Conservation (phyloP, 306 rosid genomes). For the Canavalia ensiformis region DNA sequence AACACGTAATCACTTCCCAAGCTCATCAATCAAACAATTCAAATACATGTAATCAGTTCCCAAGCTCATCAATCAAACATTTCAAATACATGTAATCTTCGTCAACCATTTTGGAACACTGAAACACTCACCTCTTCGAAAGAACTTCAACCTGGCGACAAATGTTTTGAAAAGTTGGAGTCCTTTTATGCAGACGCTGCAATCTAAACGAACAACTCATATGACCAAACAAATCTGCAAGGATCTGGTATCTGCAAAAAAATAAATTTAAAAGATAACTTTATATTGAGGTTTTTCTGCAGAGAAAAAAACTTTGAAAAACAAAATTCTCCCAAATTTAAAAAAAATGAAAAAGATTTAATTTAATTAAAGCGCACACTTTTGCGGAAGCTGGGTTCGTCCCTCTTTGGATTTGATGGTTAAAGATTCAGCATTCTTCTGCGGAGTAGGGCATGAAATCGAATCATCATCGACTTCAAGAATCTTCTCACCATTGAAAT, state of each 20-base stretch:
- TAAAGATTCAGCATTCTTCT: constrained; percentile 58
- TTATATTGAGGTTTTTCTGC: background rate
- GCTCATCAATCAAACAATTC: constrained; percentile 10
- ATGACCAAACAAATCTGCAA: constrained; percentile 59
- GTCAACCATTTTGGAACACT: background rate
- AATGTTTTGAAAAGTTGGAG: constrained; percentile 65
- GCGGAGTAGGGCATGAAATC: constrained; percentile 65
- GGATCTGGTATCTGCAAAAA: constrained; percentile 52
- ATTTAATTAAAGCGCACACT: constrained; percentile 53
- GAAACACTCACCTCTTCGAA: constrained; percentile 57
- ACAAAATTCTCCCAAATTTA: background rate
- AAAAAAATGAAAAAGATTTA: background rate
- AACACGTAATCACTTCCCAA: constrained; percentile 30
- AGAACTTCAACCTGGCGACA: constrained; percentile 66
- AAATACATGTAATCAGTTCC: background rate
- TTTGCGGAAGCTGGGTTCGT: constrained; percentile 51
- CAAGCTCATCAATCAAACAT: constrained; percentile 12
- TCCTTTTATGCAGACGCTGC: constrained; percentile 59
- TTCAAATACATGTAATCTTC: background rate
- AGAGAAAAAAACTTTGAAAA: background rate
- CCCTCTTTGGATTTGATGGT: constrained; percentile 46
- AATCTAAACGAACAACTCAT: constrained; percentile 68
- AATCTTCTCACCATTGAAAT: constrained; percentile 40
- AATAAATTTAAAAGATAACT: background rate
- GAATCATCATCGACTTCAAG: constrained; percentile 45